Evolutionary conservation across 345 rosid species (phyloP), one percentile per base, ranked within the genome.

Genomic region (Camelina laxa): DNA sequence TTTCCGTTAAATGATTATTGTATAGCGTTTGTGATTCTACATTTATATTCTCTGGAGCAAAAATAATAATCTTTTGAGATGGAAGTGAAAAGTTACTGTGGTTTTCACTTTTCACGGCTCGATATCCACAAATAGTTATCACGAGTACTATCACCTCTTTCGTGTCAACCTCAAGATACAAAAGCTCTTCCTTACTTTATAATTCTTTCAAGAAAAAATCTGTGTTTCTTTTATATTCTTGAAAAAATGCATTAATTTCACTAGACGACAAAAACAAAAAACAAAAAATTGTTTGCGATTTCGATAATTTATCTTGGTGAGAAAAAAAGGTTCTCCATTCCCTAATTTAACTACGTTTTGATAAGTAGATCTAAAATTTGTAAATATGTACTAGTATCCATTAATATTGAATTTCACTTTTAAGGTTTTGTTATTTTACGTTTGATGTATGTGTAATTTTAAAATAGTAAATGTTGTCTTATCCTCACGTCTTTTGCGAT

Each of bases 71-170:
- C 11, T 38, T 4, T 53, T 31, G 64, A 19, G 63, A 73, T 54
- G 9, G 17, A 42, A 53, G 63, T 63, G 63, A 64, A 73, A 73
- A 73, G 63, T 73, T 73, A 64, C 56, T 73, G 64, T 64, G 27
- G 22, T 42, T 73, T 73, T 64, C 70, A 54, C 70, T 31, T 73
- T 64, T 64, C 70, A 30, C 70, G 16, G 56, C 64, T 9, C 36
- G 24, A 31, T 42, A 73, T 41, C 55, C 33, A 63, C 35, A 12
- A 53, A 63, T 53, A 14, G 70, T 42, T 73, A 73, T 54, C 76
- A 72, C 69, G 57, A 64, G 48, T 64, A 55, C 77, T 19, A 54
- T 53, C 77, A 55, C 70, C 56, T 73, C 70, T 41, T 64, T 64
- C 56, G 49, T 73, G 56, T 54, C 70, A 39, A 72, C 38, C 49